Conservation (phyloP, 106 monocot genomes). For the Platanthera zijinensis region DNA sequence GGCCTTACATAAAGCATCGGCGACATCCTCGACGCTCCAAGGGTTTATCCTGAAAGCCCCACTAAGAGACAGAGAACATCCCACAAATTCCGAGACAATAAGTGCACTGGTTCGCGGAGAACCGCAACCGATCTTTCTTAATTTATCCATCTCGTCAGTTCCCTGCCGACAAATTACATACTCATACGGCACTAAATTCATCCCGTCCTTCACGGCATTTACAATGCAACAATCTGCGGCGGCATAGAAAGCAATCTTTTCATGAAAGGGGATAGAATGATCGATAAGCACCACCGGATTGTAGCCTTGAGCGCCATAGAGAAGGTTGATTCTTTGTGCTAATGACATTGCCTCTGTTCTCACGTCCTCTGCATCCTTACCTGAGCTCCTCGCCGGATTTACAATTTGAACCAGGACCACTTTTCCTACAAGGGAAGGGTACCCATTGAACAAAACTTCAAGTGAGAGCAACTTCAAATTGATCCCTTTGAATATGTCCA, state of each 20-base stretch:
- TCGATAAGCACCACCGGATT: constrained; percentile 47
- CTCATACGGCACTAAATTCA: constrained; percentile 63
- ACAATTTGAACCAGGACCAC: constrained; percentile 57
- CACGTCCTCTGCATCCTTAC: constrained; percentile 42
- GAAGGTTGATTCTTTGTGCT: constrained; percentile 36
- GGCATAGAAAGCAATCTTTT: constrained; percentile 48
- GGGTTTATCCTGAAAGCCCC: constrained; percentile 51
- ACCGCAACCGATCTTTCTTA: constrained; percentile 25
- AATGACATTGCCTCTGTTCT: constrained; percentile 29
- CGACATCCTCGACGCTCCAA: constrained; percentile 49
- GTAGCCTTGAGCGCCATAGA: constrained; percentile 30
- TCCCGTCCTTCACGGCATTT: constrained; percentile 63
- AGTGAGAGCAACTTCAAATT: constrained; percentile 39
- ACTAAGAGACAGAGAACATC: constrained; percentile 55
- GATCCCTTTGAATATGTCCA: constrained; percentile 64
- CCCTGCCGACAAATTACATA: constrained; percentile 55
- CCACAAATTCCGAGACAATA: constrained; percentile 58
- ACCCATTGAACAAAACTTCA: constrained; percentile 29
- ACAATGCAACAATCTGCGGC: constrained; percentile 60
- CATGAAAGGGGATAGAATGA: constrained; percentile 34
- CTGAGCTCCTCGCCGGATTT: constrained; percentile 39
- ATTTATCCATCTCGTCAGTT: constrained; percentile 30
- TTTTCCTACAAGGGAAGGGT: constrained; percentile 27
- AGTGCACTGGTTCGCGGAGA: constrained; percentile 27
- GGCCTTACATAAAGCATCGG: constrained; percentile 38